Percentiles rank a stretch among this genome's conserved stretches.
phyloP scores from a whole-genome alignment of 768 basidiomycete species.

The Plicaturopsis crispa region DNA sequence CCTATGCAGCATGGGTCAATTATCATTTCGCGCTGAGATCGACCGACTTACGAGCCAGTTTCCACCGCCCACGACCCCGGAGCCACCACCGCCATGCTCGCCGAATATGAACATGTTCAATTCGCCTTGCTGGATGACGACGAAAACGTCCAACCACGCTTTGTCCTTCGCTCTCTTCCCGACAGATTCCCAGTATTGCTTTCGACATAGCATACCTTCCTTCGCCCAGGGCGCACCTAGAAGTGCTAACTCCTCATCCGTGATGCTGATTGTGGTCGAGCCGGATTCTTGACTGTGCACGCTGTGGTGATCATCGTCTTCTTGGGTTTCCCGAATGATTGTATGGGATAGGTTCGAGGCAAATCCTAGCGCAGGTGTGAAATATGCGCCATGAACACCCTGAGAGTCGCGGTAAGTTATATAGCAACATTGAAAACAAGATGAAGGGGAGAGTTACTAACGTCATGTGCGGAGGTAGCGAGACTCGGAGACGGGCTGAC shows the following conservation, averaged over 20 bases:
- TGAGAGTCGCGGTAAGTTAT: too few relatives aligned
- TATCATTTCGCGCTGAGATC: too few relatives aligned
- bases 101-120: conserved; percentile 96
- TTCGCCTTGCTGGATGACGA: conserved; percentile 92
- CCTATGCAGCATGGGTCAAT: too few relatives aligned
- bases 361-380: conserved; percentile 89
- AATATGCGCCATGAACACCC: conserved; percentile 57
- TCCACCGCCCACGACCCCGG: conserved; percentile 81
- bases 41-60: conserved; percentile 98
- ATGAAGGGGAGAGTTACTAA: conserved; percentile 21
- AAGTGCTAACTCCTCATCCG: conserved; percentile 92
- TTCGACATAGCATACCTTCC: conserved; percentile 92
- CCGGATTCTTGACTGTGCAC: conserved; percentile 53
- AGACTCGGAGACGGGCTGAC: conserved; percentile 95
- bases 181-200: conserved; percentile 86
- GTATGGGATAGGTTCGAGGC: conserved; percentile 94
- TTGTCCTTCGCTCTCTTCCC: conserved; percentile 85
- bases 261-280: conserved; percentile 77
- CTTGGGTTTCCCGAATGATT: conserved; percentile 91
- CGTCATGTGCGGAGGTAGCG: conserved; percentile 83
- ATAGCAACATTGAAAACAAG: neutral
- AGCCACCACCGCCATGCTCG: conserved; percentile 51
- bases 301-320: conserved; percentile 79
- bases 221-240: conserved; percentile 99
- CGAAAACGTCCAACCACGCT: conserved; percentile 90